Evolutionary conservation across 257 asterid genomes (phyloP).

Genomic region (Solanum etuberosum): DNA sequence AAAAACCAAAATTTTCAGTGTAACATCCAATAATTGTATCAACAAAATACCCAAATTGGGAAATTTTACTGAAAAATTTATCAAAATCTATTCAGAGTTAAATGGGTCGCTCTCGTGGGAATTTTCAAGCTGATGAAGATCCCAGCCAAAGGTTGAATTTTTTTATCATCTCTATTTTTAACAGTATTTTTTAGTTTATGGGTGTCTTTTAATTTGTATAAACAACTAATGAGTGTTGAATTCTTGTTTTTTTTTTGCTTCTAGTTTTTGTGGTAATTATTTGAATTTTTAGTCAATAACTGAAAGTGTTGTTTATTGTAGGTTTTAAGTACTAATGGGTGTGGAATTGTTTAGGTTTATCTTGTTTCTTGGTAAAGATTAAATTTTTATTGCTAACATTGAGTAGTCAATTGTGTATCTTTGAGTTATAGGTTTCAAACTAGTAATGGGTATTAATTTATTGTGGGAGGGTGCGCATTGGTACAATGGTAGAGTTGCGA

Average conservation of each 20-base stretch:
- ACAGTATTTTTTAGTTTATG: neutral
- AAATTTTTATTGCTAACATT: neutral
- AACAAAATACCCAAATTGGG: neutral
- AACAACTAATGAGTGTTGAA: neutral
- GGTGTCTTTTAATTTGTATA: neutral
- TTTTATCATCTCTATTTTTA: neutral
- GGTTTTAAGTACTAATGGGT: neutral
- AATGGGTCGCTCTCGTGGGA: slow-evolving; percentile 92
- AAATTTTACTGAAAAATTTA: neutral
- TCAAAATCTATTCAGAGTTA: slow-evolving; percentile 6
- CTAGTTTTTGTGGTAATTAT: neutral
- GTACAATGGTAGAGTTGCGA: neutral
- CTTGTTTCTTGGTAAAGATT: neutral
- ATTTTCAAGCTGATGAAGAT: slow-evolving; percentile 73
- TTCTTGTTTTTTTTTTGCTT: neutral
- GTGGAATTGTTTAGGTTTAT: neutral
- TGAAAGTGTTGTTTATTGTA: neutral
- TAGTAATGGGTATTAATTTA: neutral
- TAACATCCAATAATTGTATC: neutral
- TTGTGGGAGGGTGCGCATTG: neutral
- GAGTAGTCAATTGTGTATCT: neutral
- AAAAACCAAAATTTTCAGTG: neutral
- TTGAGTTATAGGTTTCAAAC: neutral
- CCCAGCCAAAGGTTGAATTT: slow-evolving; percentile 59
- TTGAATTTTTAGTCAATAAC: neutral